Percentiles rank a stretch among this genome's conserved stretches.
Conservation (phyloP, 2,329 filamentous ascomycete species). For the Paraconiothyrium sp. region DNA sequence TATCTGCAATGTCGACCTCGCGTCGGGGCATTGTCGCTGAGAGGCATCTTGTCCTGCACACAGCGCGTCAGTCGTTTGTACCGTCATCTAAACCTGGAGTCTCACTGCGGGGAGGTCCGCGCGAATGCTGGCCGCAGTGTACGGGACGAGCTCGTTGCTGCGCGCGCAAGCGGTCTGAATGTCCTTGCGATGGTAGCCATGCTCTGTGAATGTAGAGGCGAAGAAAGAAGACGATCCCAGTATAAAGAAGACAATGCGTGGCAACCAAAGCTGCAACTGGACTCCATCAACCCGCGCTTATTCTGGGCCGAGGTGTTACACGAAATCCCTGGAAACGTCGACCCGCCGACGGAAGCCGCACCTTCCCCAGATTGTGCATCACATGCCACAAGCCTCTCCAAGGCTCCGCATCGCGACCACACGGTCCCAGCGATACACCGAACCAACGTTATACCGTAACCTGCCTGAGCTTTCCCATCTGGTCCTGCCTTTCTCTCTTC, state of each 20-base stretch:
- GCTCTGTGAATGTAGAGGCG: conserved; percentile 15
- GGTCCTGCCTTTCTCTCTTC: too few relatives aligned
- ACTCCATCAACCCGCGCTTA: conserved; percentile 6
- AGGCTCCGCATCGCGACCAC: background rate
- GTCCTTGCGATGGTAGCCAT: conserved; percentile 46
- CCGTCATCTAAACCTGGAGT: conserved; percentile 16
- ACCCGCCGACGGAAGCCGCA: conserved; percentile 20
- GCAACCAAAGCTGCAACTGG: background rate
- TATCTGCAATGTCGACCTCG: conserved; percentile 68
- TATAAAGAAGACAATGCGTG: conserved; percentile 8
- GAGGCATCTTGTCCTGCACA: conserved; percentile 51
- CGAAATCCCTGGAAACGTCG: conserved; percentile 13
- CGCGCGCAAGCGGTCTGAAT: conserved; percentile 43
- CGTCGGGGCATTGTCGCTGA: conserved; percentile 51
- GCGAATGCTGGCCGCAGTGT: conserved; percentile 39
- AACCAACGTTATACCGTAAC: background rate
- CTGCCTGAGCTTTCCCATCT: background rate
- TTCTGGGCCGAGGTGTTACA: conserved; percentile 24
- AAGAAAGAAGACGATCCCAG: conserved; percentile 12
- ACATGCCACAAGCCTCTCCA: conserved; percentile 5
- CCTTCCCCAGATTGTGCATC: conserved; percentile 24
- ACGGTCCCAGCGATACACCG: background rate
- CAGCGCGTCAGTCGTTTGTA: conserved; percentile 13
- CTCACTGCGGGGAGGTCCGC: conserved; percentile 44
- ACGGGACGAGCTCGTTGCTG: conserved; percentile 37